phyloP scores from a whole-genome alignment of 139 green algal species.

The Picochlorum sp. region DNA sequence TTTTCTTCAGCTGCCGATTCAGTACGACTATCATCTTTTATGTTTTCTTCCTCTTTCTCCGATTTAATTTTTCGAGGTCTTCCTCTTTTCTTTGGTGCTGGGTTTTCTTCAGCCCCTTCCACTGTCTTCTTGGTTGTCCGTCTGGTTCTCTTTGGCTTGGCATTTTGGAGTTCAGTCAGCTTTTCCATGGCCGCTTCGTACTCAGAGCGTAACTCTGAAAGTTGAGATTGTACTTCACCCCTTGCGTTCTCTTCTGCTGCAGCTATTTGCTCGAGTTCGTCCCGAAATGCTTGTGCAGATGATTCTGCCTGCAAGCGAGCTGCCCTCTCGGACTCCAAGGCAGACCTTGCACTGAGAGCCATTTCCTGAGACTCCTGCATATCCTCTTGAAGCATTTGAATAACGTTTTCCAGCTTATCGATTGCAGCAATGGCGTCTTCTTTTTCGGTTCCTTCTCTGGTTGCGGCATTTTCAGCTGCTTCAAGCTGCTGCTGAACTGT shows the following conservation, averaged over 20 bases:
- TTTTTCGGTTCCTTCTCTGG: constrained; percentile 7
- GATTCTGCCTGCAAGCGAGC: constrained; percentile 22
- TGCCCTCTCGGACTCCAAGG: constrained; percentile 18
- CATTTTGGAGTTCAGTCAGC: neutral
- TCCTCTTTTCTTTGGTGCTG: neutral
- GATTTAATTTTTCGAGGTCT: neutral
- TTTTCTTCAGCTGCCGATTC: too few species aligned
- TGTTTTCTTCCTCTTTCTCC: neutral
- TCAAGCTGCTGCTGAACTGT: neutral
- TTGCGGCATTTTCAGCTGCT: neutral
- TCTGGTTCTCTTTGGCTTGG: neutral
- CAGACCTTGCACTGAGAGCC: constrained; percentile 2
- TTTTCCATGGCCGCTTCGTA: constrained; percentile 19
- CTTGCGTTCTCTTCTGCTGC: constrained; percentile 13
- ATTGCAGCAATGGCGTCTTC: constrained; percentile 25
- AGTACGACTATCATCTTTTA: too few species aligned
- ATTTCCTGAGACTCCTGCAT: constrained; percentile 27
- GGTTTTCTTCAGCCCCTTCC: neutral
- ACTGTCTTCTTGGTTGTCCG: neutral
- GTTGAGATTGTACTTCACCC: constrained; percentile 1
- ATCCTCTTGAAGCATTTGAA: constrained; percentile 19
- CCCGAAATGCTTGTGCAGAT: neutral
- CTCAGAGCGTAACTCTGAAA: constrained; percentile 17
- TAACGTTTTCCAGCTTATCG: constrained; percentile 28
- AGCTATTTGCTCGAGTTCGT: constrained; percentile 16